Evolutionary conservation across 331 rosid genomes (phyloP).

Genomic region (Malus hybrid): DNA sequence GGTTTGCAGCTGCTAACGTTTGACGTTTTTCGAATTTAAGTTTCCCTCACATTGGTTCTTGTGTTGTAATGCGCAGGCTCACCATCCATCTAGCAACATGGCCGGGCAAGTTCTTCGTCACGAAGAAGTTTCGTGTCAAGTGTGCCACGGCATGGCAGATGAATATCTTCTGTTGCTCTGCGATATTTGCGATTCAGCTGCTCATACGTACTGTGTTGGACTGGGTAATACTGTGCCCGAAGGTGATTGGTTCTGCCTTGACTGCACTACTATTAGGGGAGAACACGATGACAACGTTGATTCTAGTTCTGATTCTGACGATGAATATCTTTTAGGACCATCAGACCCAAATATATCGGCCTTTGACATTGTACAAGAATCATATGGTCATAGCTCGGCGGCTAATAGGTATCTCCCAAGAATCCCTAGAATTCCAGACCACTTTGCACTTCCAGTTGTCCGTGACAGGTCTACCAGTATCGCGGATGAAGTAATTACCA

Average conservation of each 20-base stretch:
- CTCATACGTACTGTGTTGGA: constrained; percentile 82
- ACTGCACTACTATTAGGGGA: constrained; percentile 35
- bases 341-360: constrained; percentile 10
- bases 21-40: not conserved
- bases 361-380: constrained; percentile 26
- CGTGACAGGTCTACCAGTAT: constrained; percentile 17
- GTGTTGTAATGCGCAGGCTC: constrained; percentile 27
- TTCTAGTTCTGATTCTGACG: not conserved
- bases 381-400: constrained; percentile 8
- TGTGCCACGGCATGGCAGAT: constrained; percentile 39
- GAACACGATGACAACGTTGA: constrained; percentile 13
- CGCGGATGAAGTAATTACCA: not conserved
- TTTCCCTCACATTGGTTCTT: not conserved
- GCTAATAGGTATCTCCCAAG: constrained; percentile 11
- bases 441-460: constrained; percentile 11
- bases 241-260: constrained; percentile 84
- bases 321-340: constrained; percentile 7
- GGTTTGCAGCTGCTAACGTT: not conserved
- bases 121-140: constrained; percentile 35
- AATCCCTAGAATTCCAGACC: constrained; percentile 13
- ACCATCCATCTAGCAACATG: constrained; percentile 30
- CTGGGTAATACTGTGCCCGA: constrained; percentile 64
- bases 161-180: constrained; percentile 60
- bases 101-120: constrained; percentile 31
- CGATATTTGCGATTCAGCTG: constrained; percentile 60